phyloP scores from a whole-genome alignment of 495 filamentous ascomycete species.

The Beverwykella pulmonaria region DNA sequence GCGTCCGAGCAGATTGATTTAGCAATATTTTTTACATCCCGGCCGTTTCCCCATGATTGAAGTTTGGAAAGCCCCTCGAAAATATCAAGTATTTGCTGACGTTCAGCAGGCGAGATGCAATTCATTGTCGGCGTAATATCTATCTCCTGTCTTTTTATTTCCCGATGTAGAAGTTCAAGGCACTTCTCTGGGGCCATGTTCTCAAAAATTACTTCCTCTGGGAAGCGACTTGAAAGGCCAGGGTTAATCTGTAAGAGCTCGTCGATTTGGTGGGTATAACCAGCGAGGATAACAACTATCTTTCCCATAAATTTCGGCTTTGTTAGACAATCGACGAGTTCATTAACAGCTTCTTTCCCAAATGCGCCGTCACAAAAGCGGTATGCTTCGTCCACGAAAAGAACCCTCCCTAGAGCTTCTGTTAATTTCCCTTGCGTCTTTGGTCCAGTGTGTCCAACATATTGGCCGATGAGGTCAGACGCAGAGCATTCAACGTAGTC shows the following conservation, averaged over 20 bases:
- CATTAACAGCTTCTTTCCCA: conserved; percentile 72
- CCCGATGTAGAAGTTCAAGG: conserved; percentile 39
- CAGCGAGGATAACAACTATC: conserved; percentile 73
- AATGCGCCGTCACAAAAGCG: conserved; percentile 60
- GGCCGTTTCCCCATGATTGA: conserved; percentile 67
- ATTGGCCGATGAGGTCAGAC: conserved; percentile 47
- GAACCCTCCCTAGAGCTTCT: conserved; percentile 61
- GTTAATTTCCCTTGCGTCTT: conserved; percentile 63
- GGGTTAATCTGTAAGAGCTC: conserved; percentile 64
- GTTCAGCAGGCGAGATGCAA: conserved; percentile 34
- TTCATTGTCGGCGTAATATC: too few relatives aligned
- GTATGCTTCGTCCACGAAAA: conserved; percentile 71
- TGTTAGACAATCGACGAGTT: conserved; percentile 70
- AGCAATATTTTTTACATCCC: conserved; percentile 63
- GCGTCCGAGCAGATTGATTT: too few relatives aligned
- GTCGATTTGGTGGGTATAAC: conserved; percentile 73
- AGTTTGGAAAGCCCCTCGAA: conserved; percentile 53
- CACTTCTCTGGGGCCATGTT: conserved; percentile 52
- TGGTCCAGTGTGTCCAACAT: conserved; percentile 65
- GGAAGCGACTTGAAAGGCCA: conserved; percentile 63
- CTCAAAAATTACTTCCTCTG: conserved; percentile 58
- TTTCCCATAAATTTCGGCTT: conserved; percentile 64
- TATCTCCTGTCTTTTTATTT: too few relatives aligned
- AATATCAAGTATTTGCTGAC: conserved; percentile 36
- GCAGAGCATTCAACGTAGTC: conserved; percentile 50